phyloP scores from a whole-genome alignment of 2,329 filamentous ascomycete genomes.

The Scedosporium boydii region DNA sequence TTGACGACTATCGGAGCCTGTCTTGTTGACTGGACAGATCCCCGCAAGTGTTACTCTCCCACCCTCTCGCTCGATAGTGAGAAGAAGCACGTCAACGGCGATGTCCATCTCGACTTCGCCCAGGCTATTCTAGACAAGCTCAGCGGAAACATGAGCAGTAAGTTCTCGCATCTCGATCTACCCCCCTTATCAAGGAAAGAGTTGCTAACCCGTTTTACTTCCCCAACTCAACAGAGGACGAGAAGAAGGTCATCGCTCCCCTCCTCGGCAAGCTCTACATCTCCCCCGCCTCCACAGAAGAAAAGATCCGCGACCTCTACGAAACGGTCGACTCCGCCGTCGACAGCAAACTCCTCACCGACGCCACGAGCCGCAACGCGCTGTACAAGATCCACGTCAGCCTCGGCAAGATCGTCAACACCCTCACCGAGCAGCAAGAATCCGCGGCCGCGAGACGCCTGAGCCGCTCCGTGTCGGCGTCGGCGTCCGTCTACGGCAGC shows the following conservation, averaged over 20 bases:
- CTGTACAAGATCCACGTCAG: constrained; percentile 60
- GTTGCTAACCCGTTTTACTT: not conserved
- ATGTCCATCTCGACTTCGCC: constrained; percentile 73
- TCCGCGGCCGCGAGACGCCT: constrained; percentile 22
- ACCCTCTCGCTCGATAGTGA: constrained; percentile 41
- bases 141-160: constrained; percentile 57
- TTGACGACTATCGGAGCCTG: constrained; percentile 71
- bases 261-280: constrained; percentile 79
- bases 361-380: constrained; percentile 52
- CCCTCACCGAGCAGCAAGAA: constrained; percentile 36
- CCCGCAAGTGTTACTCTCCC: constrained; percentile 61
- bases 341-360: constrained; percentile 49
- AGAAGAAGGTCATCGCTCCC: constrained; percentile 71
- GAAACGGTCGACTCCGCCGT: constrained; percentile 51
- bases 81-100: constrained; percentile 59
- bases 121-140: constrained; percentile 68
- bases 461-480: constrained; percentile 33
- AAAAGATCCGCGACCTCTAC: constrained; percentile 49
- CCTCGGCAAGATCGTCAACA: constrained; percentile 58
- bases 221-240: constrained; percentile 53
- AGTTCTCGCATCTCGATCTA: constrained; percentile 18
- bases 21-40: constrained; percentile 91
- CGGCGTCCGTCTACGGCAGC: not conserved
- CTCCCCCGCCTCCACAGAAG: constrained; percentile 52
- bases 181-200: not conserved